A percentile compares a stretch with the other conserved stretches of the same genome.
These are phyloP conservation scores for Tricholoma sp. DNA, from an alignment of 768 basidiomycete species.

Conservation along the genomic window DNA sequence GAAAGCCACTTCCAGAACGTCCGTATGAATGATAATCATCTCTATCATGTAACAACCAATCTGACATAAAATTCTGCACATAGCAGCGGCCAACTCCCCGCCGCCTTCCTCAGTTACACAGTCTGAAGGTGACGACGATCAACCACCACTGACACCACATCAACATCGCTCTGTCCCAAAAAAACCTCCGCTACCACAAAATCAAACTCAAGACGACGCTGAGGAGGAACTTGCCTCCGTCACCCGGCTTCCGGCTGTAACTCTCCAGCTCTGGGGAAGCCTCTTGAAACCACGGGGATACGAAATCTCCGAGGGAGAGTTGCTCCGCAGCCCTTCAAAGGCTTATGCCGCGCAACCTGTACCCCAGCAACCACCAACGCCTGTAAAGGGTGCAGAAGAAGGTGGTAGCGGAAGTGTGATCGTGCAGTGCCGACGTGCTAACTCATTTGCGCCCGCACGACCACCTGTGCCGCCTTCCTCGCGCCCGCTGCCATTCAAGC, in stretches of 20 bases:
- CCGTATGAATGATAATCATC: constrained; percentile 1
- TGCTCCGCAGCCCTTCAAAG: constrained; percentile 60
- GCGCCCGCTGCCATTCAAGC: constrained; percentile 42
- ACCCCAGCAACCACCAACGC: constrained; percentile 11
- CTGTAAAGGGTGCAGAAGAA: constrained; percentile 8
- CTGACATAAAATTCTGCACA: background rate
- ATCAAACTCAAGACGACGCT: constrained; percentile 26
- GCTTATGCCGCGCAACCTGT: constrained; percentile 15
- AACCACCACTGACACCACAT: background rate
- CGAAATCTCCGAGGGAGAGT: constrained; percentile 50
- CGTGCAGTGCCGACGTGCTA: constrained; percentile 54
- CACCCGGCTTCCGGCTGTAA: constrained; percentile 55
- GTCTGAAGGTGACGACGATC: constrained; percentile 15
- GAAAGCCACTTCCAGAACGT: constrained; percentile 32
- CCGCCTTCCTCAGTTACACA: constrained; percentile 16
- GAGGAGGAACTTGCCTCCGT: constrained; percentile 57
- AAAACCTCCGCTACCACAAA: constrained; percentile 12
- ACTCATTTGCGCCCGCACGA: constrained; percentile 54
- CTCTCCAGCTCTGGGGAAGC: constrained; percentile 65
- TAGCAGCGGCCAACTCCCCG: constrained; percentile 19
- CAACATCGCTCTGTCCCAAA: constrained; percentile 3
- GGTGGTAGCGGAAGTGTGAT: constrained; percentile 38
- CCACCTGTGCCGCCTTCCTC: constrained; percentile 14
- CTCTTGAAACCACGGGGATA: constrained; percentile 67
- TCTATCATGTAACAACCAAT: background rate